Base-by-base conservation (phyloP, 2,329 filamentous ascomycete genomes). In the Fusarium newnesense region DNA sequence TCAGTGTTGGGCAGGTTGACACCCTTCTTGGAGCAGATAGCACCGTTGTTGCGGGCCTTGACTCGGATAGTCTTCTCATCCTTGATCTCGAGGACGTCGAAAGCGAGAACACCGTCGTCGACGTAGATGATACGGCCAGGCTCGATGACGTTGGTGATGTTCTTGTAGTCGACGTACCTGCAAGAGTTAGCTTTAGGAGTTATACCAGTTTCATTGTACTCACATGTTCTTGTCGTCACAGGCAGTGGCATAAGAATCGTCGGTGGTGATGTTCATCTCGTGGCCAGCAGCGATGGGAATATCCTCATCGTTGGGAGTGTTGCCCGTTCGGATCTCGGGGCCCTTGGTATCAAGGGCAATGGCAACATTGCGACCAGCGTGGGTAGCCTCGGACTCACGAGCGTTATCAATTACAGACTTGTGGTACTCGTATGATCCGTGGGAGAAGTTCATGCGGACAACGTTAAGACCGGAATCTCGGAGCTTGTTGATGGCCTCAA, bases 381-480 rank as follows among this genome's bases (percentile, higher is more conserved):
- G 90, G 67, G 86, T 83, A 81, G 88, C 90, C 87, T 97, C 95
- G 75, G 96, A 96, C 81, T 93, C 89, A 81, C 95, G 94, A 77
- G 96, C 90, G 87, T 99, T 92, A 88, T 99, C 94, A 81, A 99
- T 98, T 83, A 99, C 96, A 73, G 94, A 96, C 89, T 98, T 94
- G 87, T 97, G 95, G 88, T 98, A 99, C 87, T 95, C 95, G 85
- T 98, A 96, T 77, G 82, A 82, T 69, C 83, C 83, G 74, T 85
- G 95, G 93, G 83, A 97, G 84, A 98, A 98, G 93, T 99, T 99
- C 96, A 99, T 99, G 87, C 96, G 96, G 78, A 98, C 96, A 77
- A 99, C 95, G 86, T 98, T 98, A 80, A 98, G 92, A 85, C 96
- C 96, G 76, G 92, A 93, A 81, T 89, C 90, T 84, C 96, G 94